Percentiles rank a stretch among this genome's conserved stretches.
phyloP scores from a whole-genome alignment of 1,139 yeast genomes.

The Hansenula sp. region DNA sequence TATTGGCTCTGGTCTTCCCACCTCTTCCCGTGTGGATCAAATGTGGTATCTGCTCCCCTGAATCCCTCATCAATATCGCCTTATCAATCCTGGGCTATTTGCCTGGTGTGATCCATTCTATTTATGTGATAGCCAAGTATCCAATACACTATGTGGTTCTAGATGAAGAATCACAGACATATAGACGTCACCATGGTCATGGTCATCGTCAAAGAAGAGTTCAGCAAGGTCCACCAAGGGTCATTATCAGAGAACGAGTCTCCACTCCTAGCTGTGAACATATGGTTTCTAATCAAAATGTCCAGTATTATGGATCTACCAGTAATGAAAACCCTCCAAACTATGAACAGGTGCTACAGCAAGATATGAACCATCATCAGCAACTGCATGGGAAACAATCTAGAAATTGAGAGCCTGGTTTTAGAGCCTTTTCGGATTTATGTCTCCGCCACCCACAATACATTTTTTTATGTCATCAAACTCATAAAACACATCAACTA shows the following conservation, averaged over 20 bases:
- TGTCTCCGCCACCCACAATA: too few species aligned
- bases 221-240: slow-evolving; percentile 3
- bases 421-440: too few species aligned
- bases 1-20: slow-evolving; percentile 61
- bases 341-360: slow-evolving; percentile 5
- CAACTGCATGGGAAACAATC: background rate
- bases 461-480: too few species aligned
- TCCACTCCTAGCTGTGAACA: slow-evolving; percentile 10
- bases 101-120: slow-evolving; percentile 66
- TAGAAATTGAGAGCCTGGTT: too few species aligned
- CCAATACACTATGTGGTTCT: slow-evolving; percentile 32
- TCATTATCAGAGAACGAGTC: slow-evolving; percentile 10
- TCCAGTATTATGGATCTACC: slow-evolving; percentile 9
- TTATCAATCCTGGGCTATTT: slow-evolving; percentile 59
- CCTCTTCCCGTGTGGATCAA: slow-evolving; percentile 73
- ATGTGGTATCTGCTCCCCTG: slow-evolving; percentile 60
- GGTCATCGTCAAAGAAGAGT: background rate
- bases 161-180: slow-evolving; percentile 24
- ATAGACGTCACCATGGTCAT: background rate
- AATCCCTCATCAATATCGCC: slow-evolving; percentile 55
- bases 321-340: slow-evolving; percentile 15
- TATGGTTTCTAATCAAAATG: slow-evolving; percentile 3
- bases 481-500: too few species aligned
- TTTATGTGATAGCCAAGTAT: slow-evolving; percentile 48
- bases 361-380: background rate